Base-by-base conservation (phyloP, 2,329 filamentous ascomycete species). In the Westerdykella sp. region DNA sequence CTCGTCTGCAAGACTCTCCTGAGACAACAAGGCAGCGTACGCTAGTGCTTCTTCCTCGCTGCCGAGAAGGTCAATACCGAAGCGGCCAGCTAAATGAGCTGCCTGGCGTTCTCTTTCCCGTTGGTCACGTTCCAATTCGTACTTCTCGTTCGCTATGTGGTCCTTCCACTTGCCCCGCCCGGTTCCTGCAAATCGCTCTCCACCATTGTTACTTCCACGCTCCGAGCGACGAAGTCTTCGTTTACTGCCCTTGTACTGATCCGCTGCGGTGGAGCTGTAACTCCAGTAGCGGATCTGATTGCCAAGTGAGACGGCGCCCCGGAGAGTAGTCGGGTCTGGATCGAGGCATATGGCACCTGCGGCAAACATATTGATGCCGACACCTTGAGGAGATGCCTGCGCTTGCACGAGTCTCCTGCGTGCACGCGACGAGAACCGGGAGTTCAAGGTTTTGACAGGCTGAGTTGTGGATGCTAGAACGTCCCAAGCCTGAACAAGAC, bases 401-500 rank as follows among this genome's bases (percentile, higher is more conserved):
- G 80, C 81, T 63, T 85, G 81, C 5, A 79, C 73, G 56, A 73
- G 75, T 63, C 89, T 81, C 44, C 90, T 86, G 49, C 90, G 85
- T 40, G 90, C 84, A 22, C 88, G 82, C 6, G 85, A 84, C 2
- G 86, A 86, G 52, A 91, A 89, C 12, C 85, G 82, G 2, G 88
- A 87, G 60, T 95, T 90, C 42, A 98, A 74, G 0, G 89, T 97
- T 32, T 89, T 81, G 40, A 97, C 78, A 0, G 93, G 87, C 15
- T 84, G 81, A 14, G 76, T 68, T 0, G 78, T 85, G 2, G 91
- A 97, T 1, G 84, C 87, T 37, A 98, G 73, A n/a, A 86, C 87
- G 69, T 98, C 93, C 93, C 93, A 98, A 5, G 89, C 87, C 65
- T 97, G 93, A 4, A 95, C 91, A 3, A 97, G 78, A 1, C 93